phyloP scores from a whole-genome alignment of 805 yeast species.

The Komagataella phaffii region DNA sequence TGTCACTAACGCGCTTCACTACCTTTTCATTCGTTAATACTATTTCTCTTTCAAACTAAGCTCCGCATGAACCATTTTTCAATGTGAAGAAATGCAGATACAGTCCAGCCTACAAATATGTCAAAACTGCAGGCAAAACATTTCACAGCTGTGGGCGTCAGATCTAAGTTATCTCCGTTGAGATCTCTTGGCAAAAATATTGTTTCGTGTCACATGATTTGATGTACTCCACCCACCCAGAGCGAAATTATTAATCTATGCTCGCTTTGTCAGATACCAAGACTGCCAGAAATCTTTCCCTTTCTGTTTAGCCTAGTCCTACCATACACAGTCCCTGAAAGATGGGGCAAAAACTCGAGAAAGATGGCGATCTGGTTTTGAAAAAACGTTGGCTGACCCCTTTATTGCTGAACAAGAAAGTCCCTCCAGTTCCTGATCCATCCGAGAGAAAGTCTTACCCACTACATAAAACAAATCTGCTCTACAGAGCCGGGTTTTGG shows the following conservation, averaged over 20 bases:
- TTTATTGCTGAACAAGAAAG: slow-evolving; percentile 30
- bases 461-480: slow-evolving; percentile 24
- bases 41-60: too few species aligned
- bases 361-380: slow-evolving; percentile 4
- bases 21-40: too few species aligned
- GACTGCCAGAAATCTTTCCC: not conserved
- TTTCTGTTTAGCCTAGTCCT: not conserved
- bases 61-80: too few species aligned
- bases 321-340: not conserved
- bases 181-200: not conserved
- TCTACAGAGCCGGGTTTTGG: slow-evolving; percentile 40
- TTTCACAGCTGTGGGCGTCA: not conserved
- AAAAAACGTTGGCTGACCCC: slow-evolving; percentile 36
- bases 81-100: too few species aligned
- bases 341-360: slow-evolving; percentile 1
- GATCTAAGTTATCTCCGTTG: not conserved
- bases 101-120: not conserved
- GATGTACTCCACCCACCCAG: not conserved
- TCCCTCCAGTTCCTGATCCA: slow-evolving; percentile 35
- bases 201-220: not conserved
- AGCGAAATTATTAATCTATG: not conserved
- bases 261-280: not conserved
- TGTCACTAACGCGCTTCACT: too few species aligned
- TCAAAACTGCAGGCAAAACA: not conserved
- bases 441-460: slow-evolving; percentile 41